Evolutionary conservation across 2,329 filamentous ascomycete genomes (phyloP).

Genomic region (Ploettnerulaceae sp.): DNA sequence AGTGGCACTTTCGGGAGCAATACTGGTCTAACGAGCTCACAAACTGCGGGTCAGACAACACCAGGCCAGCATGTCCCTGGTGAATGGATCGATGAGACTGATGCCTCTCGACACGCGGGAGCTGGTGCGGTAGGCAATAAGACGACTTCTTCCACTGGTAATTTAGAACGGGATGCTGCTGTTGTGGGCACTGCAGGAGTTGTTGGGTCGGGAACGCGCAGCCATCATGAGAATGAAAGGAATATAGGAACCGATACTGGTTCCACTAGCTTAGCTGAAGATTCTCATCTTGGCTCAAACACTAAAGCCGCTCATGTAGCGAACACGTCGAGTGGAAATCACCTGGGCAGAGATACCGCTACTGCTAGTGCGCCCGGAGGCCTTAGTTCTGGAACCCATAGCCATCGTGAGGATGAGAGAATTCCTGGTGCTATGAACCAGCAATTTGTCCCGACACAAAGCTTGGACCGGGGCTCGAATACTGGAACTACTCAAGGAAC

Average conservation of each 20-base stretch:
- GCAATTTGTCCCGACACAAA: constrained; percentile 34
- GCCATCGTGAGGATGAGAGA: constrained; percentile 16
- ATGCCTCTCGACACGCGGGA: constrained; percentile 2
- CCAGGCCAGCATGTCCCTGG: constrained; percentile 3
- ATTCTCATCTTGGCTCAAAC: constrained; percentile 4
- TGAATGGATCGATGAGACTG: constrained; percentile 5
- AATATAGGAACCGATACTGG: neutral
- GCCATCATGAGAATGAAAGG: constrained; percentile 14
- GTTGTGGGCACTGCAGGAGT: constrained; percentile 16
- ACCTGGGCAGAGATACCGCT: constrained; percentile 18
- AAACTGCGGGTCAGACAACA: neutral
- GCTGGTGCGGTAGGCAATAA: neutral
- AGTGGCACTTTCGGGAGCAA: neutral
- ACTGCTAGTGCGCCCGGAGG: constrained; percentile 16
- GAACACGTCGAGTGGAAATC: neutral
- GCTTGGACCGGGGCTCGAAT: constrained; percentile 23
- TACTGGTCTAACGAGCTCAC: neutral
- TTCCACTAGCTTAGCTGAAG: constrained; percentile 1
- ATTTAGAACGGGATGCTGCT: constrained; percentile 16
- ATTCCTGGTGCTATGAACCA: neutral
- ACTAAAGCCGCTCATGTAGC: constrained; percentile 7
- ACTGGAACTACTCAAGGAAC: neutral
- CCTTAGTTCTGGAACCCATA: constrained; percentile 16
- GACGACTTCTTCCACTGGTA: constrained; percentile 23
- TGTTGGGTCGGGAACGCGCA: constrained; percentile 23